A percentile compares a stretch with the other conserved stretches of the same genome.
Evolutionary conservation across 2,329 filamentous ascomycete genomes (phyloP).

Genomic region (Xylaria arbuscula): DNA sequence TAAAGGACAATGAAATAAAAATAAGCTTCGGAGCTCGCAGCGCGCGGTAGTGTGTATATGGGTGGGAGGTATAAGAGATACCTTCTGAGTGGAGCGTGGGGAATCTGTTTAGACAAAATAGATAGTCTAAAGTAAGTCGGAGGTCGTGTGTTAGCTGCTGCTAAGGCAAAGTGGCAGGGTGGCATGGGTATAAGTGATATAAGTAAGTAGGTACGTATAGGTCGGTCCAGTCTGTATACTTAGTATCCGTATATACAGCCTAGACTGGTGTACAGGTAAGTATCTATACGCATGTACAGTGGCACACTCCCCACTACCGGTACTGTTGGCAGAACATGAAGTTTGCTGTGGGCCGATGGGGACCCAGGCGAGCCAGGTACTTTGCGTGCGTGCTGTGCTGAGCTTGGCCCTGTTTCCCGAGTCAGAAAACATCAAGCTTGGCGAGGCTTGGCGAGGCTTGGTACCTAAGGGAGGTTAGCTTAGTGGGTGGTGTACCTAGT

Average conservation of each 20-base stretch:
- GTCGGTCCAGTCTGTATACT: background rate
- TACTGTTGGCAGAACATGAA: background rate
- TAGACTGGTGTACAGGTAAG: too few relatives aligned
- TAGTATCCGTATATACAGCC: too few relatives aligned
- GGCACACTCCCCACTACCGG: background rate
- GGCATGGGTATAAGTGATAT: constrained; percentile 10
- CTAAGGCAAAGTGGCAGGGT: constrained; percentile 17
- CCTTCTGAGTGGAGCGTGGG: too few relatives aligned
- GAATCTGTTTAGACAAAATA: background rate
- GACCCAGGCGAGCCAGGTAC: background rate
- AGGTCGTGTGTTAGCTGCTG: constrained; percentile 5
- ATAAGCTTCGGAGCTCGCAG: constrained; percentile 19
- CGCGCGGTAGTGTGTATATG: background rate
- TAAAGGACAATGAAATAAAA: background rate
- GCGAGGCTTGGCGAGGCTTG: constrained; percentile 22
- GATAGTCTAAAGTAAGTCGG: background rate
- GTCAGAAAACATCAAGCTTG: constrained; percentile 34
- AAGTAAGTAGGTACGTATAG: too few relatives aligned
- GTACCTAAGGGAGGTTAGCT: background rate
- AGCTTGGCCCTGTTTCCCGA: constrained; percentile 24
- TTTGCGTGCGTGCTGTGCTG: background rate
- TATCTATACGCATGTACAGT: background rate
- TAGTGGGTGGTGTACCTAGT: background rate
- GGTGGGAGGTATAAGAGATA: too few relatives aligned
- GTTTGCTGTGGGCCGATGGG: constrained; percentile 17